Percentiles rank a stretch among this genome's conserved stretches.
These are phyloP conservation scores for Saxispiralis lemnorum DNA, from an alignment of 495 filamentous ascomycete genomes.

Conservation along the genomic window DNA sequence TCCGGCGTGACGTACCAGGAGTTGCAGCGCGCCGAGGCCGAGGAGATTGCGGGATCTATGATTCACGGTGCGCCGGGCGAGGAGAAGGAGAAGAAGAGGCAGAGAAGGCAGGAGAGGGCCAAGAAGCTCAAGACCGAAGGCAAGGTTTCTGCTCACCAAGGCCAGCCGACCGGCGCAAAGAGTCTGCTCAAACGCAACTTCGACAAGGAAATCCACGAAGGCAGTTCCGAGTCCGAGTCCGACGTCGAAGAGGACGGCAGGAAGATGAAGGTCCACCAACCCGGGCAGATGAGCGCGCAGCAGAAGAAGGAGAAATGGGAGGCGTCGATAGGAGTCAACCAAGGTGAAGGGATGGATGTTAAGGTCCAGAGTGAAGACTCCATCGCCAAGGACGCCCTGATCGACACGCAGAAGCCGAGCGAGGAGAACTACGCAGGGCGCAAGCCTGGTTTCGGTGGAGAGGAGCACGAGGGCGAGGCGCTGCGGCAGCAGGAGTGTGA, in stretches of 20 bases:
- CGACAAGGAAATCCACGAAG: slow-evolving; percentile 1
- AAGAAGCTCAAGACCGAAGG: slow-evolving; percentile 2
- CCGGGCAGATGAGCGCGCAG: slow-evolving; percentile 27
- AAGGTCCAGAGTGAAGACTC: slow-evolving; percentile 38
- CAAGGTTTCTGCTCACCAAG: not conserved
- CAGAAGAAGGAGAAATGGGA: slow-evolving; percentile 47
- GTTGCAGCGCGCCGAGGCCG: slow-evolving; percentile 67
- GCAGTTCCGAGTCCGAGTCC: slow-evolving; percentile 2
- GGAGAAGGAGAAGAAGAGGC: slow-evolving; percentile 2
- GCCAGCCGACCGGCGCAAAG: not conserved
- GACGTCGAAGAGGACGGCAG: slow-evolving; percentile 19
- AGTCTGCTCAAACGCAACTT: not conserved
- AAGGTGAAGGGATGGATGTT: slow-evolving; percentile 20
- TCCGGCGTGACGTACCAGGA: slow-evolving; percentile 71
- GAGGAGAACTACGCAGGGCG: slow-evolving; percentile 38
- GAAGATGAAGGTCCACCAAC: slow-evolving; percentile 19
- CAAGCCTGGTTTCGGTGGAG: not conserved
- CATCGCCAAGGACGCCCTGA: slow-evolving; percentile 71
- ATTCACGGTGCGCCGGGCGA: slow-evolving; percentile 34
- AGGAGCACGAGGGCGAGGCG: slow-evolving; percentile 35
- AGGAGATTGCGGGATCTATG: slow-evolving; percentile 64
- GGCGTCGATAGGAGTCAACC: slow-evolving; percentile 29
- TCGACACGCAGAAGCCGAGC: slow-evolving; percentile 42
- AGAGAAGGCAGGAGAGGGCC: slow-evolving; percentile 19
- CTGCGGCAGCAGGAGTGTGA: slow-evolving; percentile 55